Conservation (phyloP, 2,329 filamentous ascomycete species). For the Claviceps monticola region DNA sequence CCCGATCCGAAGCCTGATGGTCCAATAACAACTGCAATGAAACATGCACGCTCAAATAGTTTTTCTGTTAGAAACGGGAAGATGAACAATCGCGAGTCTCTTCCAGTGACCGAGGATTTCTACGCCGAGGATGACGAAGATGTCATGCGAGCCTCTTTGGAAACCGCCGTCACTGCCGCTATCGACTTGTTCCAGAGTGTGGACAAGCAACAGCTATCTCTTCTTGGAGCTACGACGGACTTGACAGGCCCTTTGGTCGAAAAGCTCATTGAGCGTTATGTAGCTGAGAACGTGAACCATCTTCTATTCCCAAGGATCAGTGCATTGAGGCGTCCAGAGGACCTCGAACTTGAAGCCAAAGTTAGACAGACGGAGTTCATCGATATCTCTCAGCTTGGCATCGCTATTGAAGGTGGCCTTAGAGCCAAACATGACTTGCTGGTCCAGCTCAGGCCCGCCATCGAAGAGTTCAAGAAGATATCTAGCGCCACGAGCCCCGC, state of each 20-base stretch:
- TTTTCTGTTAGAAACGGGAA: conserved; percentile 21
- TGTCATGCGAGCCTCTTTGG: conserved; percentile 73
- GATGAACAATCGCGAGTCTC: conserved; percentile 16
- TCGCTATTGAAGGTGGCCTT: conserved; percentile 66
- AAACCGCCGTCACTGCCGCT: conserved; percentile 81
- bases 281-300: conserved; percentile 85
- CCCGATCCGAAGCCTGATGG: conserved; percentile 45
- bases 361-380: conserved; percentile 88
- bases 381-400: conserved; percentile 88
- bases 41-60: conserved; percentile 40
- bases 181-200: conserved; percentile 94
- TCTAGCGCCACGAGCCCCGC: conserved; percentile 63
- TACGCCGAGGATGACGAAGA: conserved; percentile 86
- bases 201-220: conserved; percentile 86
- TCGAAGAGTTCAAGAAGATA: conserved; percentile 85
- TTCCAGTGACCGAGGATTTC: conserved; percentile 46
- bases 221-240: conserved; percentile 84
- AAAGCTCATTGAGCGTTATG: conserved; percentile 85
- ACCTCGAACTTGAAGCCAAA: conserved; percentile 75
- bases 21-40: conserved; percentile 40
- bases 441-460: conserved; percentile 59
- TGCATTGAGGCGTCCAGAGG: conserved; percentile 64
- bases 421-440: conserved; percentile 71
- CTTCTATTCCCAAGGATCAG: conserved; percentile 75
- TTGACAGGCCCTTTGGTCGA: conserved; percentile 86